Base-by-base conservation (phyloP, 371 early-diverging fungal species). In the Lichtheimia ornata region DNA sequence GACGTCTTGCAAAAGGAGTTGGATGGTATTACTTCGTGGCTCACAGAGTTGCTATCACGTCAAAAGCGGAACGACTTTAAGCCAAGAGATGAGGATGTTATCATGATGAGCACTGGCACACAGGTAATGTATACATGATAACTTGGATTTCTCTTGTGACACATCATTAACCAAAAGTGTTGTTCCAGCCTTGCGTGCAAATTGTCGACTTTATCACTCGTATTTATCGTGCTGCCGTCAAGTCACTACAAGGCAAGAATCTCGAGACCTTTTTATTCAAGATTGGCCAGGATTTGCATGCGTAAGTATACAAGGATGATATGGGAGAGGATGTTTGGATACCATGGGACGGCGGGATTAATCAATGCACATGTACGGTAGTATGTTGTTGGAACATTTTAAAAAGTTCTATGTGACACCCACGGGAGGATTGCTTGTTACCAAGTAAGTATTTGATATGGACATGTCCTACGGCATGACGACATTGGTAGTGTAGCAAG, bases 351-450 rank as follows among this genome's bases (percentile, higher is more conserved):
- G 47, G 18, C 18, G 47, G 47, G 17, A 22, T 47, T 22, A 47
- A 7, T 47, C 22, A 22, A 47, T 22, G n/a, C n/a, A 47, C 22
- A 47, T 22, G 13, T 1, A 9, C 4, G 12, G 12, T 74, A 91
- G 92, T 15, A 76, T 94, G 81, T 75, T 98, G 61, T 71, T 97
- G 66, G 97, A 94, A 45, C 97, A 97, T 65, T 86, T 94, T 63
- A 94, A 92, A 74, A 94, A 92, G 72, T 97, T 90, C 58, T 75
- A 82, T 40, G 93, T 95, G 30, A 92, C 85, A 53, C 81, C 85
- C 35, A 86, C 81, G 0, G 98, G 98, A 30, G 96, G 95, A 25
- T 73, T 97, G 27, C 76, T 95, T 44, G 81, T 98, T 35, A 82
- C 93, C 58, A 91, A 89, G 94, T 91, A 87, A 70, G 82, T 45